A percentile compares a stretch with the other conserved stretches of the same genome.
These are phyloP conservation scores for Parachlorella kessleri DNA, from an alignment of 139 green algal species.

Conservation along the genomic window DNA sequence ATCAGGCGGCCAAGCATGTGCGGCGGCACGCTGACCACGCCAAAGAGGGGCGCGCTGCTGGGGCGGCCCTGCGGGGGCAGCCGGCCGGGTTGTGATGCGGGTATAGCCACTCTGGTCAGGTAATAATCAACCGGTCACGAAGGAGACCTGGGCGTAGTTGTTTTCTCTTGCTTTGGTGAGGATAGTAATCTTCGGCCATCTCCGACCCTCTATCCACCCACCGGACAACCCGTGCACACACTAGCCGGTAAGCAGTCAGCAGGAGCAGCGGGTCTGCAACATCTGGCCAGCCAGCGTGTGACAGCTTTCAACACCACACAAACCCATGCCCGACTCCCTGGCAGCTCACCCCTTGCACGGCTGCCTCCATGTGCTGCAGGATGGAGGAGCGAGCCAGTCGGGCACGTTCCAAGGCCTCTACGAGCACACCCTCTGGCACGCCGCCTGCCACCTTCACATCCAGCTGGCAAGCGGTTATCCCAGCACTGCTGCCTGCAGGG, in stretches of 20 bases:
- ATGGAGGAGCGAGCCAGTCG: constrained; percentile 29
- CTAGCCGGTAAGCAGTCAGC: no score
- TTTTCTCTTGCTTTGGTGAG: no score
- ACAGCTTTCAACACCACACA: no score
- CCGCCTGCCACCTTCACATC: constrained; percentile 68
- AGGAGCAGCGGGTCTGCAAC: no score
- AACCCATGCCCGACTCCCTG: no score
- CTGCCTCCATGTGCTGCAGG: constrained; percentile 54
- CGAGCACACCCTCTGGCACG: constrained; percentile 51
- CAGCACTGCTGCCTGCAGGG: constrained; percentile 40
- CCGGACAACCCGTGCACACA: no score
- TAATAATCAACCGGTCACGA: no score
- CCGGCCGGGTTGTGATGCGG: background rate
- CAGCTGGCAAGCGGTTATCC: constrained; percentile 72
- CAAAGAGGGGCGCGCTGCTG: constrained; percentile 18
- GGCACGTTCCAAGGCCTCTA: constrained; percentile 40
- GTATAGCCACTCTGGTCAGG: no score
- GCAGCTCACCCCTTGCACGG: constrained; percentile 10
- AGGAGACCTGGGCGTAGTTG: no score
- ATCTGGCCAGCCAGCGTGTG: no score
- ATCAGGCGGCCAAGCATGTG: constrained; percentile 54
- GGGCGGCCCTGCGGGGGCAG: background rate
- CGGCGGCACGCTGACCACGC: constrained; percentile 36
- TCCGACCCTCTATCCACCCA: no score
- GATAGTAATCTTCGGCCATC: no score